Percentiles rank a stretch among this genome's conserved stretches.
Evolutionary conservation across 441 rosid species (phyloP).

Genomic region (Populus hybrid): DNA sequence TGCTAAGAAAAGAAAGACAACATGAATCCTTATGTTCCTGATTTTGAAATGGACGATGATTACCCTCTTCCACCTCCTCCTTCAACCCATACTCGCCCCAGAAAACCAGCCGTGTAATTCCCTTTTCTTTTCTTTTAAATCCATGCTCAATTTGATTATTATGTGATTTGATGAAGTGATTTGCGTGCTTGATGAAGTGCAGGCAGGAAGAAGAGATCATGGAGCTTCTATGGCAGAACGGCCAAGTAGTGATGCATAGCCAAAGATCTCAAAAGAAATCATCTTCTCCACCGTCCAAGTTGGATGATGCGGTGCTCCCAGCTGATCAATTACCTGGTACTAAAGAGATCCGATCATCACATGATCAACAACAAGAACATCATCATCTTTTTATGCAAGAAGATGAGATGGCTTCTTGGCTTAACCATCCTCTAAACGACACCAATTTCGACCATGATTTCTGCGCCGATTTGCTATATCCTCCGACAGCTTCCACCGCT

Average conservation of each 20-base stretch:
- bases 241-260: constrained; percentile 67
- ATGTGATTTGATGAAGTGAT: not conserved
- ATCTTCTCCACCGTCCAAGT: constrained; percentile 19
- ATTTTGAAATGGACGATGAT: constrained; percentile 59
- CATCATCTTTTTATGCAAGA: constrained; percentile 71
- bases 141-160: not conserved
- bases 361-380: constrained; percentile 23
- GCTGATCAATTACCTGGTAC: constrained; percentile 21
- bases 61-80: constrained; percentile 31
- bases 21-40: constrained; percentile 80
- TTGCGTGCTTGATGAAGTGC: not conserved
- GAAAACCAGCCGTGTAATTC: constrained; percentile 44
- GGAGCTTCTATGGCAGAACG: constrained; percentile 95
- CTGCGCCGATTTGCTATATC: constrained; percentile 52
- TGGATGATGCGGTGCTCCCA: constrained; percentile 19
- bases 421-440: constrained; percentile 60
- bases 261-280: constrained; percentile 46
- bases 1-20: not conserved
- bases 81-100: constrained; percentile 37
- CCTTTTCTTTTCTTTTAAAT: not conserved
- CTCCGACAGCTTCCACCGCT: constrained; percentile 30
- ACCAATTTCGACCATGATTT: constrained; percentile 59
- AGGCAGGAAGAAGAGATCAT: constrained; percentile 66
- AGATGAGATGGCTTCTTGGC: constrained; percentile 93
- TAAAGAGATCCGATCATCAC: constrained; percentile 27